Conservation (phyloP, 495 filamentous ascomycete genomes). For the Xeromyces bisporus region DNA sequence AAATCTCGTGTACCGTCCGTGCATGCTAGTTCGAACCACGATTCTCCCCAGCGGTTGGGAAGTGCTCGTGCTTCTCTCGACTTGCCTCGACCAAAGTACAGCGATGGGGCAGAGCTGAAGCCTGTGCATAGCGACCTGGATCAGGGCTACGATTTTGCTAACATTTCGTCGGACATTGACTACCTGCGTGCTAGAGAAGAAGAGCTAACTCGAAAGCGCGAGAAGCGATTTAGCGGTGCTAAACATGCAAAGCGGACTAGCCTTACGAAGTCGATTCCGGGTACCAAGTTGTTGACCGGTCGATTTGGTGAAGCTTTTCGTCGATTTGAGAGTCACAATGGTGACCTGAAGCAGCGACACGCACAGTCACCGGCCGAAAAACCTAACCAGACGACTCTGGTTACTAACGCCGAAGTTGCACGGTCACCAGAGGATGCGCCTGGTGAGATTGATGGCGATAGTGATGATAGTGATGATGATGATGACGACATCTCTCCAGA, state of each 20-base stretch:
- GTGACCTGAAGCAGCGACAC: slow-evolving; percentile 29
- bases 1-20: slow-evolving; percentile 55
- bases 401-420: slow-evolving; percentile 52
- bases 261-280: slow-evolving; percentile 56
- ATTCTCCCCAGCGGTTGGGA: slow-evolving; percentile 54
- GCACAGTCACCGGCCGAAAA: slow-evolving; percentile 30
- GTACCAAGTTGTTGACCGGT: slow-evolving; percentile 71
- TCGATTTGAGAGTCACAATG: slow-evolving; percentile 58
- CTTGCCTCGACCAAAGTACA: slow-evolving; percentile 18
- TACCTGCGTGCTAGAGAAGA: slow-evolving; percentile 66
- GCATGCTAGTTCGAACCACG: slow-evolving; percentile 62
- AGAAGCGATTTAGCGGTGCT: slow-evolving; percentile 45
- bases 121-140: slow-evolving; percentile 23
- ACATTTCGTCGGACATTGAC: slow-evolving; percentile 75
- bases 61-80: slow-evolving; percentile 23
- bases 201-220: slow-evolving; percentile 45
- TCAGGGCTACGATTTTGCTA: slow-evolving; percentile 23
- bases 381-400: slow-evolving; percentile 43
- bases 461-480: slow-evolving; percentile 51
- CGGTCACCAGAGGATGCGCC: slow-evolving; percentile 5
- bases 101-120: slow-evolving; percentile 21
- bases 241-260: slow-evolving; percentile 72
- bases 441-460: no score
- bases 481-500: slow-evolving; percentile 68
- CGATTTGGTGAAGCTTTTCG: slow-evolving; percentile 95